phyloP scores from a whole-genome alignment of 2,329 filamentous ascomycete genomes.

The Cladosporium sp. region DNA sequence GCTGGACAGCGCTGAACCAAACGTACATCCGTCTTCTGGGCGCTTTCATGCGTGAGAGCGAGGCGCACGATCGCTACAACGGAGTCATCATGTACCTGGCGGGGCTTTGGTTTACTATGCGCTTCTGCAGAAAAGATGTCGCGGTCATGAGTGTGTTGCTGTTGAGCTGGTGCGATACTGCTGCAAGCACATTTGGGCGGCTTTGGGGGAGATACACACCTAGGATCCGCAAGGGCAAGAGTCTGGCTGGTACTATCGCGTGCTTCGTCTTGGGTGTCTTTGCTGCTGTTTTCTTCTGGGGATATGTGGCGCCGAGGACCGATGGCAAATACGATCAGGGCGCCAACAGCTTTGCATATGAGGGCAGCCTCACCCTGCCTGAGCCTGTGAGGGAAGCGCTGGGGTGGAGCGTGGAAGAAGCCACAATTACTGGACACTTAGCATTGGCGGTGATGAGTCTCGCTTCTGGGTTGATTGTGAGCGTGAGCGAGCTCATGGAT shows the following conservation, averaged over 20 bases:
- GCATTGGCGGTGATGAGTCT: slow-evolving; percentile 79
- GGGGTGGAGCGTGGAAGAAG: slow-evolving; percentile 56
- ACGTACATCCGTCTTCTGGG: slow-evolving; percentile 82
- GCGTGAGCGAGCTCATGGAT: slow-evolving; percentile 85
- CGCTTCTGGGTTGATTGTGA: slow-evolving; percentile 83
- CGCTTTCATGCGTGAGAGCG: slow-evolving; percentile 93
- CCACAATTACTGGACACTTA: slow-evolving; percentile 62
- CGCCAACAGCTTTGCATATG: slow-evolving; percentile 71
- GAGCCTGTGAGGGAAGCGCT: slow-evolving; percentile 53
- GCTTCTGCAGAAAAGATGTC: slow-evolving; percentile 88
- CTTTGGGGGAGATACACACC: slow-evolving; percentile 87
- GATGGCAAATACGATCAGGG: slow-evolving; percentile 34
- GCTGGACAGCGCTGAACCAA: slow-evolving; percentile 74
- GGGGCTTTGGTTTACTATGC: slow-evolving; percentile 80
- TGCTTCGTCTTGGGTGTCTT: slow-evolving; percentile 78
- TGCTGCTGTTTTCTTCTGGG: slow-evolving; percentile 85
- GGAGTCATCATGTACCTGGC: slow-evolving; percentile 96
- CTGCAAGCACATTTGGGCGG: slow-evolving; percentile 88
- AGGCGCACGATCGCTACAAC: slow-evolving; percentile 83
- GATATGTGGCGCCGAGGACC: slow-evolving; percentile 64
- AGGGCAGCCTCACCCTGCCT: slow-evolving; percentile 70
- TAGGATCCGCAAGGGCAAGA: slow-evolving; percentile 80
- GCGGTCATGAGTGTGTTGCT: slow-evolving; percentile 84
- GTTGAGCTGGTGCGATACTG: slow-evolving; percentile 96
- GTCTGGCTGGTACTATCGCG: slow-evolving; percentile 79